A percentile compares a stretch with the other conserved stretches of the same genome.
Evolutionary conservation across 2,329 filamentous ascomycete species (phyloP).

Genomic region (Ophiostoma triangulosporum): DNA sequence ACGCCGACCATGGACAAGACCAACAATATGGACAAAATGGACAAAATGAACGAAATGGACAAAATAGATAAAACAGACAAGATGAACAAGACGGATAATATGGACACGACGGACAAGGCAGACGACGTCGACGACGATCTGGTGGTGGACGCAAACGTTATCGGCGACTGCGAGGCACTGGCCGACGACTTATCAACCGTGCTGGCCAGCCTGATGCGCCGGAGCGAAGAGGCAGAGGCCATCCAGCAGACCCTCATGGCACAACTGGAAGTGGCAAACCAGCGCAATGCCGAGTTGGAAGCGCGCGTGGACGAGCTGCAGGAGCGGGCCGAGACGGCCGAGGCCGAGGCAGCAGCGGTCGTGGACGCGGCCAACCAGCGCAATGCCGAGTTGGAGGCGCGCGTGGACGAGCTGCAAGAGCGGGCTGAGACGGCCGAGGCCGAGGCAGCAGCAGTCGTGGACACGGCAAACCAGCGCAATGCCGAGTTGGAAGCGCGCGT

Average conservation of each 20-base stretch:
- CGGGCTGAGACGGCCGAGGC: not conserved
- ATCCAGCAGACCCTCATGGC: conserved; percentile 38
- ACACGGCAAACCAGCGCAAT: conserved; percentile 24
- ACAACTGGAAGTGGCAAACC: conserved; percentile 8
- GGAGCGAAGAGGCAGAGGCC: conserved; percentile 41
- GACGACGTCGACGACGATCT: not conserved
- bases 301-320: not conserved
- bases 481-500: conserved; percentile 24
- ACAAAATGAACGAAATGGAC: not conserved
- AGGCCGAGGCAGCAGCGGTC: not conserved
- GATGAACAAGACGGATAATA: not conserved
- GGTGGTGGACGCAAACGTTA: no score
- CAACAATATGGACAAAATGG: not conserved
- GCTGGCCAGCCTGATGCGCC: conserved; percentile 35
- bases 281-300: conserved; percentile 37
- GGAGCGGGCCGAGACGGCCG: not conserved
- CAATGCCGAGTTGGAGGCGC: conserved; percentile 31
- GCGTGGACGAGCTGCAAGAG: not conserved
- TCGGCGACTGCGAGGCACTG: conserved; percentile 26
- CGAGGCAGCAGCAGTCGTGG: not conserved
- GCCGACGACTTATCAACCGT: conserved; percentile 36
- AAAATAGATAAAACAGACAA: no score
- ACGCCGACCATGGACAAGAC: not conserved
- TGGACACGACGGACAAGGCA: not conserved
- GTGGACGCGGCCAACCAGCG: conserved; percentile 22